Evolutionary conservation across 2,329 filamentous ascomycete genomes (phyloP).

Genomic region (Alternaria postmessia): DNA sequence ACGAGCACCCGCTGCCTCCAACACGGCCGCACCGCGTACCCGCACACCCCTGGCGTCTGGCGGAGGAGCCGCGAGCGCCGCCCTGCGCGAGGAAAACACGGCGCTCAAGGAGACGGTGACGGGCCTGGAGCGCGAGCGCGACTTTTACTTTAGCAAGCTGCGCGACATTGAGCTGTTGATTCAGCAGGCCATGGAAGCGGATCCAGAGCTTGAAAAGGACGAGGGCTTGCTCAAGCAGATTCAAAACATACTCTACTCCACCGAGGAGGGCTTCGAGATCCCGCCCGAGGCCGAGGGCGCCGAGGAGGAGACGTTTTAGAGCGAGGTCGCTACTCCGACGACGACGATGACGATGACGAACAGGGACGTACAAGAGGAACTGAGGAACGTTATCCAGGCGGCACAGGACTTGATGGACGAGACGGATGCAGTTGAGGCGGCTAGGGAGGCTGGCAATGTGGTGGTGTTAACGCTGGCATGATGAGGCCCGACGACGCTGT

Average conservation of each 20-base stretch:
- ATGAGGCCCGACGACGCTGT: background rate
- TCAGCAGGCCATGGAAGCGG: slow-evolving; percentile 90
- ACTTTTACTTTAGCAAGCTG: slow-evolving; percentile 99
- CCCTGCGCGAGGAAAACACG: slow-evolving; percentile 82
- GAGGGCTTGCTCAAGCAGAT: slow-evolving; percentile 95
- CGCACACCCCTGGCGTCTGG: slow-evolving; percentile 54
- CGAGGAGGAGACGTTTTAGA: slow-evolving; percentile 70
- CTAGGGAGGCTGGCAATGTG: too few relatives aligned
- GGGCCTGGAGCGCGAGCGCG: slow-evolving; percentile 92
- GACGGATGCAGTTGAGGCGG: background rate
- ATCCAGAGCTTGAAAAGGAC: slow-evolving; percentile 92
- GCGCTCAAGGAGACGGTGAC: slow-evolving; percentile 94
- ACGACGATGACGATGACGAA: background rate
- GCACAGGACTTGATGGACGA: slow-evolving; percentile 14
- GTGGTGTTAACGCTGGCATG: too few relatives aligned
- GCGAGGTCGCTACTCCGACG: slow-evolving; percentile 3
- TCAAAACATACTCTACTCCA: slow-evolving; percentile 95
- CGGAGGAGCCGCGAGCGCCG: slow-evolving; percentile 70
- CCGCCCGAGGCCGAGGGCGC: slow-evolving; percentile 78
- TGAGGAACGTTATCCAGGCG: slow-evolving; percentile 9
- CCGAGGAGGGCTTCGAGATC: slow-evolving; percentile 86
- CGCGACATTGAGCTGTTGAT: slow-evolving; percentile 95
- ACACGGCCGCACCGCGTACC: slow-evolving; percentile 51
- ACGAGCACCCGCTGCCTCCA: slow-evolving; percentile 53
- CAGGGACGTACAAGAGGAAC: background rate